A percentile compares a stretch with the other conserved stretches of the same genome.
These are phyloP conservation scores for Stephania cephalantha DNA, from an alignment of 164 flowering plant species.

Conservation along the genomic window DNA sequence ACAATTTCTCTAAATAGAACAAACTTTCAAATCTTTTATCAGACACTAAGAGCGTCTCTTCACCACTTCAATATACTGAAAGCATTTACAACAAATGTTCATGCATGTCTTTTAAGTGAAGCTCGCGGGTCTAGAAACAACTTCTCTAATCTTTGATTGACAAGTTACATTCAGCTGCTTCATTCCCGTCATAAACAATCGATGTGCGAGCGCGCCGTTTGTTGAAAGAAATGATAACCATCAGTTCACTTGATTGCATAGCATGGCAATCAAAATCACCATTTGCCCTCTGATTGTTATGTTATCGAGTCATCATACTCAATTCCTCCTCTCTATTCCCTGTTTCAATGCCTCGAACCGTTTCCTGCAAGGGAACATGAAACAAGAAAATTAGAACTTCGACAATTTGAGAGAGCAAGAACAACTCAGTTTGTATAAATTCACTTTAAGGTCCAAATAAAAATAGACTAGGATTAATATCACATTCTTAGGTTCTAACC, in stretches of 20 bases:
- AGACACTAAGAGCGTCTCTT: too few species aligned
- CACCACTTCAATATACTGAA: too few species aligned
- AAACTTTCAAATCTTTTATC: too few species aligned
- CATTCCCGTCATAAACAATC: not conserved
- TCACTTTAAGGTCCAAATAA: not conserved
- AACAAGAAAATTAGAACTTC: not conserved
- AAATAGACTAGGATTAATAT: not conserved
- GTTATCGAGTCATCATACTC: slow-evolving; percentile 32
- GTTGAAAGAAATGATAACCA: not conserved
- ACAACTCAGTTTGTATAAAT: not conserved
- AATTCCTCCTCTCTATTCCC: slow-evolving; percentile 61
- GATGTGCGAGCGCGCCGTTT: not conserved
- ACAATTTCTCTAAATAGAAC: too few species aligned
- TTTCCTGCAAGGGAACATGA: slow-evolving; percentile 37
- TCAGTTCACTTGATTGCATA: not conserved
- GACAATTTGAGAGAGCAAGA: not conserved
- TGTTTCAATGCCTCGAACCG: slow-evolving; percentile 67
- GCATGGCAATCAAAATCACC: slow-evolving; percentile 47
- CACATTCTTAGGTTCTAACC: too few species aligned
- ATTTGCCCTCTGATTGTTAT: slow-evolving; percentile 32
- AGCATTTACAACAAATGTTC: not conserved
- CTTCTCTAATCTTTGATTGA: not conserved
- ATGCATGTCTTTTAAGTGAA: not conserved
- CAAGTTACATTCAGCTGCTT: not conserved
- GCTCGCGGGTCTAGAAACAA: not conserved